Percentiles rank a stretch among this genome's conserved stretches.
Evolutionary conservation across 208 protist genomes (phyloP).

Genomic region (Leishmania turanica): DNA sequence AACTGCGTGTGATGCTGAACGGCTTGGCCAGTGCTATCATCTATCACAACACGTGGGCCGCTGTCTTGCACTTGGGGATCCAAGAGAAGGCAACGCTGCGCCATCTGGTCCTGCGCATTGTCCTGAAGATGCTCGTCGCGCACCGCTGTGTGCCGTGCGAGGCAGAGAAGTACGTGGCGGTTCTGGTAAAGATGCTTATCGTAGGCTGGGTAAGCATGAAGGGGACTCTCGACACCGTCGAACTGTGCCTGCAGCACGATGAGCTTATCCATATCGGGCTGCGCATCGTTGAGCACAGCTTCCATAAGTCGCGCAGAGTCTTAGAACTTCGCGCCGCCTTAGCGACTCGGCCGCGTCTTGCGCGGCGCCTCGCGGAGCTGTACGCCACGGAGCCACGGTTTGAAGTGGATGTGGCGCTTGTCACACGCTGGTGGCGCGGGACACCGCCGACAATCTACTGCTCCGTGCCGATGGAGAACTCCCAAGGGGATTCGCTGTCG

Average conservation of each 20-base stretch:
- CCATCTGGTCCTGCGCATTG: conserved; percentile 57
- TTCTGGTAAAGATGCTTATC: conserved; percentile 50
- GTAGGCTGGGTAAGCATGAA: conserved; percentile 57
- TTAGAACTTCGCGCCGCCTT: conserved; percentile 39
- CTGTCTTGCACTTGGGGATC: background rate
- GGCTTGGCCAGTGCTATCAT: conserved; percentile 7
- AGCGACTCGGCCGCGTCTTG: conserved; percentile 27
- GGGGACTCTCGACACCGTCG: conserved; percentile 54
- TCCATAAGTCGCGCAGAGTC: background rate
- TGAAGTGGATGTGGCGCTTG: conserved; percentile 69
- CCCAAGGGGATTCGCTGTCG: background rate
- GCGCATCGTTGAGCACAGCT: conserved; percentile 22
- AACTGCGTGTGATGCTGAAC: conserved; percentile 3
- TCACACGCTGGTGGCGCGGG: conserved; percentile 49
- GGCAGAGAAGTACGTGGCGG: conserved; percentile 36
- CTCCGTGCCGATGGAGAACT: conserved; percentile 16
- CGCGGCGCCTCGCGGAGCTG: conserved; percentile 43
- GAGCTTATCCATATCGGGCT: conserved; percentile 49
- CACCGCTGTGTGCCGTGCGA: conserved; percentile 16
- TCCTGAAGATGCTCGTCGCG: conserved; percentile 44
- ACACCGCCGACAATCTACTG: conserved; percentile 5
- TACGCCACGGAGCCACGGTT: conserved; percentile 46
- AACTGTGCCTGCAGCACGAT: conserved; percentile 51
- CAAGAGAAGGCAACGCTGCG: conserved; percentile 35
- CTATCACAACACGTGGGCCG: background rate